A percentile compares a stretch with the other conserved stretches of the same genome.
Evolutionary conservation across 2,329 filamentous ascomycete genomes (phyloP).

Genomic region (Colletotrichum noveboracense): DNA sequence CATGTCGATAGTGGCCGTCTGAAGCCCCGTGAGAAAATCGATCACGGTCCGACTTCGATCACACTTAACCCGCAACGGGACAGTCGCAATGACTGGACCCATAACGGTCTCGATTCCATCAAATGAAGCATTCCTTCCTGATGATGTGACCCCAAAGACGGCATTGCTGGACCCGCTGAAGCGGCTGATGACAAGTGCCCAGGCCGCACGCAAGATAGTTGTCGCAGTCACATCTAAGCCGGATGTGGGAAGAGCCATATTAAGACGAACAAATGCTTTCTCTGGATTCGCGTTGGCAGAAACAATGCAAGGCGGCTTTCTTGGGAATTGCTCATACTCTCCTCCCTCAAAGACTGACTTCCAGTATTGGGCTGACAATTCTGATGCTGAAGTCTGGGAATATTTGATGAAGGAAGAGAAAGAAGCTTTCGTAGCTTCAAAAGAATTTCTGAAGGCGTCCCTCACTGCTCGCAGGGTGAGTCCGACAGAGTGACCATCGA

Average conservation of each 20-base stretch:
- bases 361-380: conserved; percentile 7
- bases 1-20: conserved; percentile 31
- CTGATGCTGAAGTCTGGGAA: neutral
- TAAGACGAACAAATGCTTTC: neutral
- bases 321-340: neutral
- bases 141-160: conserved; percentile 45
- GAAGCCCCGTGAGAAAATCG: conserved; percentile 26
- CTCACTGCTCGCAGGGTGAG: conserved; percentile 5
- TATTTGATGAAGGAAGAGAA: conserved; percentile 20
- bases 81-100: conserved; percentile 32
- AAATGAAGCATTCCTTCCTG: conserved; percentile 27
- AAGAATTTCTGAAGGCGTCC: neutral
- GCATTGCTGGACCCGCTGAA: conserved; percentile 41
- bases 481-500: conserved; percentile 10
- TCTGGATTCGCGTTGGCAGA: no score
- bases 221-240: neutral
- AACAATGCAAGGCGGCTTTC: neutral
- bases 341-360: neutral
- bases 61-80: neutral
- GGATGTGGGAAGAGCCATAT: neutral
- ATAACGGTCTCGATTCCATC: conserved; percentile 23
- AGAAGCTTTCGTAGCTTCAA: neutral
- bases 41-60: neutral
- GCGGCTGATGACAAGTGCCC: conserved; percentile 42
- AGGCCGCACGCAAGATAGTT: conserved; percentile 34